A percentile compares a stretch with the other conserved stretches of the same genome.
Evolutionary conservation across 495 filamentous ascomycete species (phyloP).

Genomic region (Trypethelium eluteriae): DNA sequence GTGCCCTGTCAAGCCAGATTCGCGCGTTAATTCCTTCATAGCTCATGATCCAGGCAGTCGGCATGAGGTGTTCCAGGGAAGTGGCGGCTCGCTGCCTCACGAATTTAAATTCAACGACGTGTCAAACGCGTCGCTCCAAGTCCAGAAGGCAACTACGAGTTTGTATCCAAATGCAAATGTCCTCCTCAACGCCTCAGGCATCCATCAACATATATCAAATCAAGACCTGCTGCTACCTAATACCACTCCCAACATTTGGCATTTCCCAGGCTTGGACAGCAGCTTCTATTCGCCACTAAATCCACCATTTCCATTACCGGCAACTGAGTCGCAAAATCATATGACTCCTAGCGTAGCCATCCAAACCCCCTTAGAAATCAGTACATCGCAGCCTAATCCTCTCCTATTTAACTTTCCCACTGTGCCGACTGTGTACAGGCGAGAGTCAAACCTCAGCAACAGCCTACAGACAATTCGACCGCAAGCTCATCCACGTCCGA

Average conservation of each 20-base stretch:
- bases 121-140: background rate
- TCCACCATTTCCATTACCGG: background rate
- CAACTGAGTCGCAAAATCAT: background rate
- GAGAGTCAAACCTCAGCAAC: background rate
- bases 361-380: background rate
- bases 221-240: background rate
- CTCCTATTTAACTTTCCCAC: background rate
- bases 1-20: background rate
- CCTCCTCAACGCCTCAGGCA: background rate
- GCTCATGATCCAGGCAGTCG: background rate
- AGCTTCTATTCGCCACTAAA: background rate
- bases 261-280: background rate
- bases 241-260: background rate
- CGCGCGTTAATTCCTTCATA: background rate
- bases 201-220: background rate
- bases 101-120: background rate
- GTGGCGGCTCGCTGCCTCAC: background rate
- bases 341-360: background rate
- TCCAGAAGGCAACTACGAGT: background rate
- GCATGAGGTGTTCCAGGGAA: background rate
- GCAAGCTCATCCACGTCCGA: background rate
- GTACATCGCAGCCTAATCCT: background rate
- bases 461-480: background rate
- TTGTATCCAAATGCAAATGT: background rate
- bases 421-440: background rate